Percentiles rank a stretch among this genome's conserved stretches.
phyloP scores from a whole-genome alignment of 2,329 filamentous ascomycete species.

The Ophiostoma sp. region DNA sequence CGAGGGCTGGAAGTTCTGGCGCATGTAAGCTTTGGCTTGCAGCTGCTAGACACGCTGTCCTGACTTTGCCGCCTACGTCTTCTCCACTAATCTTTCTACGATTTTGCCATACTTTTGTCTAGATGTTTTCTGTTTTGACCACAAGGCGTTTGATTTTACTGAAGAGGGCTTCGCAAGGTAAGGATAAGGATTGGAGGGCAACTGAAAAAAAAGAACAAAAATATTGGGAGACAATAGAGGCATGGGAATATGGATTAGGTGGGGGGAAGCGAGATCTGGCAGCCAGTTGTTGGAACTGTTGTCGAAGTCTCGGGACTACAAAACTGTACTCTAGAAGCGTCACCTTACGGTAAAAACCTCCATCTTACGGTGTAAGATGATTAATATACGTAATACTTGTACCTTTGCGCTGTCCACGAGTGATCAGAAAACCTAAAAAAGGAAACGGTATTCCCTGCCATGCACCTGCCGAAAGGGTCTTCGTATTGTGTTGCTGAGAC shows the following conservation, averaged over 20 bases:
- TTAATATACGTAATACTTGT: neutral
- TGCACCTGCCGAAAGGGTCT: neutral
- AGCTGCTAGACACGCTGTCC: neutral
- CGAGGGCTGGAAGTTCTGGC: constrained; percentile 86
- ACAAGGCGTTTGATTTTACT: neutral
- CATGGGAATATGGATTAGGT: neutral
- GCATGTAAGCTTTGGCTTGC: constrained; percentile 2
- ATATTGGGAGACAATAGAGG: constrained; percentile 8
- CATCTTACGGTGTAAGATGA: neutral
- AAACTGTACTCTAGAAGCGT: constrained; percentile 7
- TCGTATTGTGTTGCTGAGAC: neutral
- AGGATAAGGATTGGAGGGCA: constrained; percentile 13
- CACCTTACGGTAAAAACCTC: constrained; percentile 20
- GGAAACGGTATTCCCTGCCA: neutral
- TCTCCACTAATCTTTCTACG: neutral
- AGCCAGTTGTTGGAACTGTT: neutral
- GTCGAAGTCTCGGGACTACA: neutral
- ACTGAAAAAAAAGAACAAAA: neutral
- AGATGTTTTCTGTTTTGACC: neutral
- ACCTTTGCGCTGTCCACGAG: neutral
- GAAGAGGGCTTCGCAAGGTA: neutral
- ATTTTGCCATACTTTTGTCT: neutral
- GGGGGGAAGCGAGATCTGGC: neutral
- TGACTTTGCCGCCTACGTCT: neutral
- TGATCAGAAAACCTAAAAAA: neutral